Base-by-base conservation (phyloP, 2,329 filamentous ascomycete genomes). In the Tolypocladium ovalisporum region DNA sequence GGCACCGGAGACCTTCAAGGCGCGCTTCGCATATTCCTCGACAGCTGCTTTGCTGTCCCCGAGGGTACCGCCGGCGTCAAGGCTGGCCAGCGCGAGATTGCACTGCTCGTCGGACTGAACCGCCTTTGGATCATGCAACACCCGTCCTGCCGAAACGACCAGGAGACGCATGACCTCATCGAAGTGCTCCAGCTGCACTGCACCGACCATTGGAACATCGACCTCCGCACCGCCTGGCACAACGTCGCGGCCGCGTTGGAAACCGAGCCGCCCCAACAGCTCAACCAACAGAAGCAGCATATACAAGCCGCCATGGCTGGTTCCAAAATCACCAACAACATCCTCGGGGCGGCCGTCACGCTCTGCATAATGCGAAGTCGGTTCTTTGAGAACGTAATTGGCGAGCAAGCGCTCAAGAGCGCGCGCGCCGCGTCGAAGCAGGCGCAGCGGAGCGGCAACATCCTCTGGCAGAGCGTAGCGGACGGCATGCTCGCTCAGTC, bases 351-450 rank as follows among this genome's bases (percentile, higher is more conserved):
- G n/a, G 86, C 86, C 53, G 88, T 97, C 62, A 86, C 88, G 7
- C 82, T 97, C 59, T 91, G 86, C 63, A 86, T 94, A 62, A 95
- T 97, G 88, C 87, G 88, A 55, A 85, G 82, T 66, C 83, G 85
- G 55, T 88, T 96, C 66, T 97, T 92, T 70, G 86, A 87, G 52
- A 87, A 88, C 59, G 87, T 92, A 17, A 84, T 95, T 4, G 90
- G 90, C 54, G 87, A 88, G 58, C 88, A 92, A 69, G 87, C 88
- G 0, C 79, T 89, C 59, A 91, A 91, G 73, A 89, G 87, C 66
- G 86, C 87, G 5, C 80, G 81, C 61, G 88, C 88, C 0, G 87
- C 85, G 29, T 79, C 81, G 29, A 80, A 80, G 47, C 86, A 89
- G 73, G 86, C 87, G 6, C 80, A 82, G 62, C 82, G 83, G 67